These are phyloP conservation scores for Colletotrichum somersetense DNA, from an alignment of 2,329 filamentous ascomycete genomes.

Conservation along the genomic window DNA sequence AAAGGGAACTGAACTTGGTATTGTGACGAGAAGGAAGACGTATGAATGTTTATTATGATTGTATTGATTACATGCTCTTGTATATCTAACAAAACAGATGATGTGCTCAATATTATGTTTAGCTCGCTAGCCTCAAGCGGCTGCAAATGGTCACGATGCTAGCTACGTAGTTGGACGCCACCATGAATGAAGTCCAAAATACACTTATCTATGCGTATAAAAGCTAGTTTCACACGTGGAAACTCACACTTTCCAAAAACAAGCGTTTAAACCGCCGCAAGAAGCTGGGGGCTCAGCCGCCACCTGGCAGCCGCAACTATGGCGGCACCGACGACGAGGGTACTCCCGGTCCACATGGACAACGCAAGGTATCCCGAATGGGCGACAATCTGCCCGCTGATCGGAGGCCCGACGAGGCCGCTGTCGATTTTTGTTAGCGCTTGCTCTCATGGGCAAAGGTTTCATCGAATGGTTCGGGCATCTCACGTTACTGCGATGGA, in stretches of 20 bases:
- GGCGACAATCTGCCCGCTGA: slow-evolving; percentile 54
- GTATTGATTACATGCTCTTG: too few species aligned
- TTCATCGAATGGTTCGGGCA: background rate
- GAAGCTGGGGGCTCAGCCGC: slow-evolving; percentile 3
- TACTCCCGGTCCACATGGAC: slow-evolving; percentile 54
- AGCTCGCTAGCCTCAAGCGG: background rate
- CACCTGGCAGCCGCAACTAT: slow-evolving; percentile 44
- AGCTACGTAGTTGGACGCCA: slow-evolving; percentile 7
- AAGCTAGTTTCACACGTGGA: background rate
- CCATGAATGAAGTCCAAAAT: background rate
- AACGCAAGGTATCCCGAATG: slow-evolving; percentile 56
- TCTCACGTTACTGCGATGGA: slow-evolving; percentile 58
- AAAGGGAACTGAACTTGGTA: too few species aligned
- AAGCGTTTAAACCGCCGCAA: background rate
- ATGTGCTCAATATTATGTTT: too few species aligned
- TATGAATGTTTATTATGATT: too few species aligned
- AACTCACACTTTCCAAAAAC: too few species aligned
- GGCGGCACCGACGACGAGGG: slow-evolving; percentile 48
- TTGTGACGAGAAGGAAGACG: too few species aligned
- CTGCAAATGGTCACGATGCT: slow-evolving; percentile 11
- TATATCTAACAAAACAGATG: too few species aligned
- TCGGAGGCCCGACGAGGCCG: slow-evolving; percentile 56
- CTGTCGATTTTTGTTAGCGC: slow-evolving; percentile 41
- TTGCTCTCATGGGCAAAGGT: background rate
- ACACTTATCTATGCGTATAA: background rate